Percentiles rank a stretch among this genome's conserved stretches.
These are phyloP conservation scores for Hygrophoropsis aurantiaca DNA, from an alignment of 768 basidiomycete species.

Conservation along the genomic window DNA sequence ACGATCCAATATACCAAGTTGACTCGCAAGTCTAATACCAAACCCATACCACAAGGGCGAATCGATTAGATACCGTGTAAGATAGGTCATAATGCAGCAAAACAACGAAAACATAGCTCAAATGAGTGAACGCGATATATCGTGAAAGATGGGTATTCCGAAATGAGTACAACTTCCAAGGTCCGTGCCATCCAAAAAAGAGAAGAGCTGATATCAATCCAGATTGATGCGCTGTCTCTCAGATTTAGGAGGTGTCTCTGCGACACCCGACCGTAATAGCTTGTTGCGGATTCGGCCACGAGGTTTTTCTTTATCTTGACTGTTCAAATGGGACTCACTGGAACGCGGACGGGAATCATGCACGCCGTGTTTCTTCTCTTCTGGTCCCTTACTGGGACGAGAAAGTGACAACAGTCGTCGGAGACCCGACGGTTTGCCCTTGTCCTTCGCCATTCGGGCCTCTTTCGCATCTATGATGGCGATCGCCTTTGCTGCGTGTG, in stretches of 20 bases:
- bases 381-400: slow-evolving; percentile 28
- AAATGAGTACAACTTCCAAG: too few relatives aligned
- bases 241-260: slow-evolving; percentile 27
- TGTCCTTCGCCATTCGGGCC: slow-evolving; percentile 26
- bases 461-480: slow-evolving; percentile 60
- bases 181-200: slow-evolving; percentile 11
- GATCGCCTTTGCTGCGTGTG: slow-evolving; percentile 61
- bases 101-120: too few relatives aligned
- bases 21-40: too few relatives aligned
- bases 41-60: too few relatives aligned
- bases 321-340: slow-evolving; percentile 22
- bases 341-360: slow-evolving; percentile 23
- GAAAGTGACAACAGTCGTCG: slow-evolving; percentile 33
- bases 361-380: slow-evolving; percentile 24
- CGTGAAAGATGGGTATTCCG: too few relatives aligned
- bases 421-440: slow-evolving; percentile 29
- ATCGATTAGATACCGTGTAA: too few relatives aligned
- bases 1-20: too few relatives aligned
- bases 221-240: slow-evolving; percentile 38
- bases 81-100: too few relatives aligned
- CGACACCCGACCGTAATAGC: slow-evolving; percentile 23
- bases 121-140: too few relatives aligned
- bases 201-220: slow-evolving; percentile 19
- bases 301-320: slow-evolving; percentile 17
- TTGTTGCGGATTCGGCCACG: slow-evolving; percentile 31